These are phyloP conservation scores for Malus hybrid DNA, from an alignment of 331 rosid species.

Conservation along the genomic window DNA sequence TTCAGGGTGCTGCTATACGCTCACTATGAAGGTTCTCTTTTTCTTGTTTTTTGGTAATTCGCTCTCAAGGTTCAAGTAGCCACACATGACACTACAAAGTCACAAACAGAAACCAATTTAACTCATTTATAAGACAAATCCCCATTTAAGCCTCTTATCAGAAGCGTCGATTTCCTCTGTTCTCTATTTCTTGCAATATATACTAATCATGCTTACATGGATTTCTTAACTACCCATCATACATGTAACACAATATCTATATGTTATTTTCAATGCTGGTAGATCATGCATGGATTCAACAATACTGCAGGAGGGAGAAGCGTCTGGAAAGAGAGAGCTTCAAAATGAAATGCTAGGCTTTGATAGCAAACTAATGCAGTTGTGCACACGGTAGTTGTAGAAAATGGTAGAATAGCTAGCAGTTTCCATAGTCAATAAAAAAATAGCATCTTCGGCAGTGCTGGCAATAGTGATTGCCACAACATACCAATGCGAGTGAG, in stretches of 20 bases:
- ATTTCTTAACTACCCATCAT: background rate
- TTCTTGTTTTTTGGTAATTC: background rate
- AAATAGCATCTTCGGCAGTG: background rate
- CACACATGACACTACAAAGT: conserved; percentile 42
- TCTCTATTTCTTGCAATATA: background rate
- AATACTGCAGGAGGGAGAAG: background rate
- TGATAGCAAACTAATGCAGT: background rate
- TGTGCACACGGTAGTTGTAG: background rate
- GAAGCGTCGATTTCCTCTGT: background rate
- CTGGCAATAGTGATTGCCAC: background rate
- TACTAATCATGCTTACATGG: background rate
- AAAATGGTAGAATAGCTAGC: background rate
- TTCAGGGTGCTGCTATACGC: conserved; percentile 35
- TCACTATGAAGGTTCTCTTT: conserved; percentile 29
- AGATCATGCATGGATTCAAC: background rate
- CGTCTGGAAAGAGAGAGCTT: background rate
- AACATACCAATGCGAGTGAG: background rate
- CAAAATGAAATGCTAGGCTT: background rate
- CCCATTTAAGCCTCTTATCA: background rate
- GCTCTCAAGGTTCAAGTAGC: conserved; percentile 41
- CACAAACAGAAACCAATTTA: background rate
- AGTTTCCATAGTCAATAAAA: background rate
- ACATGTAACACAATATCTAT: background rate
- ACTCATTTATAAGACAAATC: background rate
- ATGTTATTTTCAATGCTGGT: background rate